Conservation (phyloP, 257 asterid species). For the Catharanthus roseus region DNA sequence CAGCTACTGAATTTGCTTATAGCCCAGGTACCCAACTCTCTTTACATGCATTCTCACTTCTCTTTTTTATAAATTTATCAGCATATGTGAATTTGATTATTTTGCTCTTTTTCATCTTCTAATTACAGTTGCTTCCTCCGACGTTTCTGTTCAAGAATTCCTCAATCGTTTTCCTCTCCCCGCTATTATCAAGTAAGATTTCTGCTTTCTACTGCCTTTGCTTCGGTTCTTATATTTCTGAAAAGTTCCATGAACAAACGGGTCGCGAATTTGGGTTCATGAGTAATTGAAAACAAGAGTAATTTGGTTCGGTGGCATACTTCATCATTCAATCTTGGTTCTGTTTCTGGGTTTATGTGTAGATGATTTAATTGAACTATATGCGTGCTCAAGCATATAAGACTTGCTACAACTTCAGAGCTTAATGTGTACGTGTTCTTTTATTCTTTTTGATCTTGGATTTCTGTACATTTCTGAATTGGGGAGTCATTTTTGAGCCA, state of each 20-base stretch:
- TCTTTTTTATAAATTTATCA: neutral
- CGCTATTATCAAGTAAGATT: conserved; percentile 53
- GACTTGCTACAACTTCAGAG: neutral
- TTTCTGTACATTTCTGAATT: neutral
- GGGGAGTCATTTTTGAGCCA: neutral
- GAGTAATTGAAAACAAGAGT: neutral
- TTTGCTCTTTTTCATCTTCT: neutral
- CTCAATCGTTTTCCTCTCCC: conserved; percentile 79
- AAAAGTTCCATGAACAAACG: neutral
- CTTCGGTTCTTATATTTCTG: neutral
- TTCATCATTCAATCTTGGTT: neutral
- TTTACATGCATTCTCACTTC: neutral
- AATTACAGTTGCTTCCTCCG: conserved; percentile 61
- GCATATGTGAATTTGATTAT: neutral
- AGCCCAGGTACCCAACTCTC: conserved; percentile 37
- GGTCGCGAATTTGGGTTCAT: neutral
- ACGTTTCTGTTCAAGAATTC: conserved; percentile 64
- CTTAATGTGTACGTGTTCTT: neutral
- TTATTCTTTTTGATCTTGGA: neutral
- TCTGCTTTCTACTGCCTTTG: neutral
- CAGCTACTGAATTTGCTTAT: conserved; percentile 62
- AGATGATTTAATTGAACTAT: neutral
- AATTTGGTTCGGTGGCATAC: neutral
- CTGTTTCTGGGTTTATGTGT: conserved; percentile 1
- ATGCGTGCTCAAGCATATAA: neutral